Evolutionary conservation across 208 protist species (phyloP).

Genomic region (Acanthamoeba castellanii): DNA sequence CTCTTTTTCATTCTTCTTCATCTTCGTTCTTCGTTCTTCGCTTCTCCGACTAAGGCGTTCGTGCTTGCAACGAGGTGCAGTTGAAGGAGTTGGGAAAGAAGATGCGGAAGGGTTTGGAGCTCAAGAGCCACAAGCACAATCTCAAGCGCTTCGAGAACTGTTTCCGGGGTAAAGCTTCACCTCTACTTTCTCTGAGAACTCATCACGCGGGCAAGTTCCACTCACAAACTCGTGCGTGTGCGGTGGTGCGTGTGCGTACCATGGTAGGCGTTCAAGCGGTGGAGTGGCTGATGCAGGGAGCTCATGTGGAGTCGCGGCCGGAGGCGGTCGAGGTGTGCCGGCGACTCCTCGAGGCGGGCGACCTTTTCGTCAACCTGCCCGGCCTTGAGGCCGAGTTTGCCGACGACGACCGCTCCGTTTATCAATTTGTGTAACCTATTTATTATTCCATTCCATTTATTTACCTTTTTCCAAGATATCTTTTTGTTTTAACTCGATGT

Average conservation of each 20-base stretch:
- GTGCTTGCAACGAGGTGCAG: neutral
- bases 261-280: conserved; percentile 2
- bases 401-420: conserved; percentile 37
- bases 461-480: no score
- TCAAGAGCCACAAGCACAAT: conserved; percentile 64
- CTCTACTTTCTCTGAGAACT: neutral
- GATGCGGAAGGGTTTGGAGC: conserved; percentile 42
- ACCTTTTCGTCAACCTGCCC: conserved; percentile 12
- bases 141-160: conserved; percentile 76
- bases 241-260: neutral
- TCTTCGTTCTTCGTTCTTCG: neutral
- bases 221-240: no score
- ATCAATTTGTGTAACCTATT: neutral
- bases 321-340: conserved; percentile 56
- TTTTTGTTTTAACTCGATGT: no score
- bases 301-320: neutral
- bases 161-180: conserved; percentile 19
- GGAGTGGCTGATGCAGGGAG: conserved; percentile 39
- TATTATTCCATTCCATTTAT: no score
- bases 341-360: neutral
- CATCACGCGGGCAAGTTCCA: neutral
- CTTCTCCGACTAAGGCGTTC: neutral
- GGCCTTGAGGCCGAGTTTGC: conserved; percentile 10
- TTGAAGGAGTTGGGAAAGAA: conserved; percentile 9
- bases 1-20: neutral